Conservation (phyloP, 208 protist species). For the Acanthamoeba royreba region DNA sequence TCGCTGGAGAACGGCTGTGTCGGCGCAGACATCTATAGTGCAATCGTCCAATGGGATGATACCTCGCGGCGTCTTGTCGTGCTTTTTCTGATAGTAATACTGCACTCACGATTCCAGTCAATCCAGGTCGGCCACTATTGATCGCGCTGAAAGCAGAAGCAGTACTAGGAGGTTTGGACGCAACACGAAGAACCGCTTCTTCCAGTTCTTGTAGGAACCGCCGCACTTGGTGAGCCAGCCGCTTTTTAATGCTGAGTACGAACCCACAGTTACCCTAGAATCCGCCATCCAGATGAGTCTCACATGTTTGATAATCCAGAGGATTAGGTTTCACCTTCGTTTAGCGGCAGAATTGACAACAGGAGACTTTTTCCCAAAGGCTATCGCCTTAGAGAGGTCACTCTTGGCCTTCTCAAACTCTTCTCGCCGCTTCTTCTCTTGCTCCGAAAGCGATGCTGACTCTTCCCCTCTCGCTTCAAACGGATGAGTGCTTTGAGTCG, state of each 20-base stretch:
- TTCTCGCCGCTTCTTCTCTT: not conserved
- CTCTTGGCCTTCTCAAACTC: not conserved
- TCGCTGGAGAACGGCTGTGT: not conserved
- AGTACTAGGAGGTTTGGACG: not conserved
- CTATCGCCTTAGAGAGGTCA: not conserved
- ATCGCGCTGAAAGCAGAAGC: not conserved
- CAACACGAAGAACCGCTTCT: not conserved
- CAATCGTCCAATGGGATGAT: conserved; percentile 11
- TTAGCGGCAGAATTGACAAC: not conserved
- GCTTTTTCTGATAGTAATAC: not conserved
- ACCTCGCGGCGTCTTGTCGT: not conserved
- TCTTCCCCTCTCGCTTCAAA: no score
- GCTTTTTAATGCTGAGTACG: not conserved
- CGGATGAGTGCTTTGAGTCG: not conserved
- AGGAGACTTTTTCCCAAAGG: not conserved
- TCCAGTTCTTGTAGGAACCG: not conserved
- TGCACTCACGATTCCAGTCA: not conserved
- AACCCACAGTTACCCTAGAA: not conserved
- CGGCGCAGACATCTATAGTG: not conserved
- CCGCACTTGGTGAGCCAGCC: not conserved
- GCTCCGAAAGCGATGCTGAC: not conserved
- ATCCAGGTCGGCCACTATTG: not conserved
- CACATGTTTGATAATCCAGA: no score
- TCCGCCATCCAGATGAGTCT: no score
- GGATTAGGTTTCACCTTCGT: no score